Percentiles rank a stretch among this genome's conserved stretches.
Evolutionary conservation across 2,329 filamentous ascomycete genomes (phyloP).

Genomic region (Magnaporthiopsis rhizophila): DNA sequence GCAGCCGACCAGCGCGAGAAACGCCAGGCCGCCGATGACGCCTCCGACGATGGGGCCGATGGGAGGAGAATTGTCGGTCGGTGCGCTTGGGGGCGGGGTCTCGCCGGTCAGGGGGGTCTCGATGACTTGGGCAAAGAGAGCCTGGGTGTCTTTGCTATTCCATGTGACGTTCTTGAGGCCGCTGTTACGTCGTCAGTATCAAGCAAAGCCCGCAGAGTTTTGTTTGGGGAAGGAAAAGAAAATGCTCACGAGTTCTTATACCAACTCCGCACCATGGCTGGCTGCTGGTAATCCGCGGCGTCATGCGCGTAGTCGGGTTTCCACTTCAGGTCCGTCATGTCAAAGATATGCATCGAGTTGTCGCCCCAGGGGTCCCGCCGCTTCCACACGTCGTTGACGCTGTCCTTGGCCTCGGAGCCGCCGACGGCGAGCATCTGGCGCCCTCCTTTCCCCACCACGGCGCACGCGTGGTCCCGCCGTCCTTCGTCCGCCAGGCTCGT

Average conservation of each 20-base stretch:
- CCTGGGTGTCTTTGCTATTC: background rate
- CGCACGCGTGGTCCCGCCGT: background rate
- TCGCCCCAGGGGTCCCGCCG: background rate
- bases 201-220: too few species aligned
- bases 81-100: too few species aligned
- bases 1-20: background rate
- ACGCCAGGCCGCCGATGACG: background rate
- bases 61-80: background rate
- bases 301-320: background rate
- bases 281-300: background rate
- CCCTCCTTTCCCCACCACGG: background rate
- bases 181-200: background rate
- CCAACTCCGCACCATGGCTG: background rate
- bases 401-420: background rate
- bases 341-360: background rate
- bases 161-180: background rate
- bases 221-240: too few species aligned
- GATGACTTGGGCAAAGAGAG: too few species aligned
- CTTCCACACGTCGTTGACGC: background rate
- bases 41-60: background rate
- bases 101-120: background rate
- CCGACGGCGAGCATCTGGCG: background rate
- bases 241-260: background rate
- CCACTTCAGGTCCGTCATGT: constrained; percentile 1
- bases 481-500: background rate